Evolutionary conservation across 225 moss, liverwort and hornwort genomes (phyloP), one percentile per base, ranked within the genome.

Genomic region (Ulota crispa): DNA sequence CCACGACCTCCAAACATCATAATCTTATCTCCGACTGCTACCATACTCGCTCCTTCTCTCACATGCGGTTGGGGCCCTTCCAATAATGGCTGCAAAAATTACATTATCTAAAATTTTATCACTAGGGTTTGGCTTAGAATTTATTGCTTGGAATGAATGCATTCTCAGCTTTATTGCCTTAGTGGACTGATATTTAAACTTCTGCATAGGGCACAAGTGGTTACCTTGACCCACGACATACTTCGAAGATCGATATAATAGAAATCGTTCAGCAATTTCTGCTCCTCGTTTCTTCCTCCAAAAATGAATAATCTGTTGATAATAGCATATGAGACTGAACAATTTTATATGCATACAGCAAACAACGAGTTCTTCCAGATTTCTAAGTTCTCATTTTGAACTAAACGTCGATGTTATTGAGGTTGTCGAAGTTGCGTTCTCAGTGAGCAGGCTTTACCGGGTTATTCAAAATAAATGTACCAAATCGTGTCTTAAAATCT

Each of bases 241-340:
- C 93, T 90, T 52, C 91, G 90, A 0, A 95, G 86, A 72, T 95
- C 95, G 59, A 95, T 79, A 62, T 88, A 92, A 56, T 84, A 90
- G 64, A 95, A 70, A 75, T 95, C 95, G 77, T 95, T 95, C 14
- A 94, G 72, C 21, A 95, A 78, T 75, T 95, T 95, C 42, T 92
- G 91, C 62, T 95, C 94, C 52, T 94, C 95, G n/a, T 91, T 95
- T 80, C 92, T 89, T 80, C 95, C 94, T 78, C 95, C 95, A 80
- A 95, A 95, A 43, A 91, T 80, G 37, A 89, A 94, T 36, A 95
- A 15, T 57, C 94, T 95, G 70, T 76, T 37, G 20, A 64, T 36
- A 24, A 27, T 78, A 27, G 24, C 56, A 75, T 13, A 23, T 0
- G 1, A 64, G 73, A 54, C 36, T 56, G 42, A 73, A 61, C 61